Base-by-base conservation (phyloP, 805 yeast genomes). In the Brettanomyces sp. region DNA sequence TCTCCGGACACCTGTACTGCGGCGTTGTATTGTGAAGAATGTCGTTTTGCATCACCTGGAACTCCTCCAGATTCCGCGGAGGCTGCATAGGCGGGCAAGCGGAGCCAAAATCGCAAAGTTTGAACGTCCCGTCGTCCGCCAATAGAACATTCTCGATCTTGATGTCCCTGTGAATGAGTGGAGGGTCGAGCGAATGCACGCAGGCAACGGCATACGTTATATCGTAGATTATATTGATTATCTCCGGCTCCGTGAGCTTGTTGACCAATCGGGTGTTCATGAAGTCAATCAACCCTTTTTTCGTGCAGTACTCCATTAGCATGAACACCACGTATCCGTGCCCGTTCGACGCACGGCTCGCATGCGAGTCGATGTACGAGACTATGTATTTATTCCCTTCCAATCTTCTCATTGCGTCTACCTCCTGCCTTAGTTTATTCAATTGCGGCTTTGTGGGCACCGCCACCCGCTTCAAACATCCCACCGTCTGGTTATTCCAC, bases 91-190 rank as follows among this genome's bases (percentile, higher is more conserved):
- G 73, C 9, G 79, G 77, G 8, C 83, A 81, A 0, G 89, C 84
- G 2, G 89, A 82, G 3, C 95, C 95, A 66, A 85, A 85, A 65
- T 85, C 95, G 64, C 91, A 83, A 24, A 85, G 63, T 62, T 85
- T 85, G 60, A 70, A 85, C 28, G 70, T 72, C 2, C 80, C 76
- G 41, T 73, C 66, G 2, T 65, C 73, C 24, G 82, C 77, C 7
- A 85, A 70, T 52, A 85, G 66, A 5, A 85, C 89, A 57, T 85
- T 85, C 63, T 85, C 95, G 52, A 85, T 85, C 61, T 85, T 85
- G 51, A 85, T 81, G 63, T 85, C 95, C 50, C 93, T 67, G 60
- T 85, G 95, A 24, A 85, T 68, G 50, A 85, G 67, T 13, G 52
- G 47, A 4, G 56, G 56, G 28, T 65, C 60, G 33, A 85, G 60